A percentile compares a stretch with the other conserved stretches of the same genome.
Evolutionary conservation across 345 rosid species (phyloP).

Genomic region (Cardamine occulta): DNA sequence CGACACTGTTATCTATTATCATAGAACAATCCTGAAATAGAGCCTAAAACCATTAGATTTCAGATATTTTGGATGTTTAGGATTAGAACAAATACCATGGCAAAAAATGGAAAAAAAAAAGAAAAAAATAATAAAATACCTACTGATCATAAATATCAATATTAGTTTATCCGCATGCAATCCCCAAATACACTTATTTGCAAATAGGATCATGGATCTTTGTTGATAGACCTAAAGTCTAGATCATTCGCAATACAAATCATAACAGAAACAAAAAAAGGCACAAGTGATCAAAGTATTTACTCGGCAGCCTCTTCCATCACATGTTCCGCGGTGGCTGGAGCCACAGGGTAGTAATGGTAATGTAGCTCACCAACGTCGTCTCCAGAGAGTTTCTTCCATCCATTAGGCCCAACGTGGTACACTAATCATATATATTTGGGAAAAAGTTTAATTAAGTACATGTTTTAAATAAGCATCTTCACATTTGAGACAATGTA

Average conservation of each 20-base stretch:
- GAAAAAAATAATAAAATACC: too few species aligned
- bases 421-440: constrained; percentile 58
- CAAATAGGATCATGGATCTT: too few species aligned
- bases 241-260: neutral
- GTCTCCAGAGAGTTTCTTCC: constrained; percentile 92
- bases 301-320: constrained; percentile 62
- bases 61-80: too few species aligned
- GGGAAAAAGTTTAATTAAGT: neutral
- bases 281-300: neutral
- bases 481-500: neutral
- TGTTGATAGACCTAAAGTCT: neutral
- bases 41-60: too few species aligned
- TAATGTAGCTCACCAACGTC: constrained; percentile 95
- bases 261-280: neutral
- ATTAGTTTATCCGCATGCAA: too few species aligned
- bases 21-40: too few species aligned
- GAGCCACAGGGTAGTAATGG: constrained; percentile 63
- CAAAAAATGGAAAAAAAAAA: too few species aligned
- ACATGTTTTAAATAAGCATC: neutral
- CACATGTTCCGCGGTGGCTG: constrained; percentile 71
- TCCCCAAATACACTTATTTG: too few species aligned
- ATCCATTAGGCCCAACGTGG: constrained; percentile 84
- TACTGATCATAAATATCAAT: too few species aligned
- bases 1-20: too few species aligned
- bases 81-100: neutral